Percentiles rank a stretch among this genome's conserved stretches.
Conservation (phyloP, 2,329 filamentous ascomycete species). For the Elsinoe necatrix region DNA sequence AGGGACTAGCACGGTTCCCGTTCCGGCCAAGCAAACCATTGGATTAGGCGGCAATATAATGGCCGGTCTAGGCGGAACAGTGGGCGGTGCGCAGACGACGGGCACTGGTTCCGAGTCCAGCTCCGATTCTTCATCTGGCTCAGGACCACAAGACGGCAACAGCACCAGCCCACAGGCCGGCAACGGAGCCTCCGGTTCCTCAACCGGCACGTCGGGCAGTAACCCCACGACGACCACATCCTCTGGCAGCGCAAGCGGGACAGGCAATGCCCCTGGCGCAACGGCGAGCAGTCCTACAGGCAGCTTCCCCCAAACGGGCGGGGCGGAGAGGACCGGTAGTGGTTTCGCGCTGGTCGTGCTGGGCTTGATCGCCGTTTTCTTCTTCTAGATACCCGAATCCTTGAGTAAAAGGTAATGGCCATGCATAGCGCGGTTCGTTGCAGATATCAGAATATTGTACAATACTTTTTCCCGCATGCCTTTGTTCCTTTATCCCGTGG, state of each 20-base stretch:
- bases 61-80: background rate
- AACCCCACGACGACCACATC: background rate
- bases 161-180: background rate
- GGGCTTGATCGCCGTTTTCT: background rate
- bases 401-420: background rate
- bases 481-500: background rate
- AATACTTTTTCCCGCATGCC: background rate
- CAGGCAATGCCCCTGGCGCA: background rate
- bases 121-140: background rate
- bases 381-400: background rate
- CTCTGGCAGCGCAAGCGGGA: background rate
- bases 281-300: constrained; percentile 7
- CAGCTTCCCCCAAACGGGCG: background rate
- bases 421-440: background rate
- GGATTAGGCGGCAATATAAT: background rate
- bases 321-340: background rate
- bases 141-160: background rate
- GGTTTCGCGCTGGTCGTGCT: constrained; percentile 3
- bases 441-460: background rate
- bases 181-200: background rate
- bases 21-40: background rate
- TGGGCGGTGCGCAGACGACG: background rate
- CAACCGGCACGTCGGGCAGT: background rate
- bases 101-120: background rate
- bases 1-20: constrained; percentile 1